Evolutionary conservation across 2,329 filamentous ascomycete species (phyloP), one percentile per base, ranked within the genome.

Genomic region (Botrytis aclada): DNA sequence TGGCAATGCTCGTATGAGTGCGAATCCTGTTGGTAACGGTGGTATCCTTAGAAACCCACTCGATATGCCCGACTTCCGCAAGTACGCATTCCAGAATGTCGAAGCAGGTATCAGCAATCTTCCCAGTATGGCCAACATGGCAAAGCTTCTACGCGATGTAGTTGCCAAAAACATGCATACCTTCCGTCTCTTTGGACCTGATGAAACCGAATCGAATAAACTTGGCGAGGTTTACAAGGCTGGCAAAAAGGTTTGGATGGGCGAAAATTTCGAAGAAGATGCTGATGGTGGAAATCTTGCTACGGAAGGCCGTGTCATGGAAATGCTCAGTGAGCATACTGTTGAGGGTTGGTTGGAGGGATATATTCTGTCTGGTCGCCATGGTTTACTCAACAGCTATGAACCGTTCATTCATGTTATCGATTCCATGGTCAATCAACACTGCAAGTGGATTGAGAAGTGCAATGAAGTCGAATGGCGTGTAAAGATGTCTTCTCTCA

Each of bases 391-490:
- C 74, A 60, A 94, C 86, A 92, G 89, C 80, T 95, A 95, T 83
- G 92, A 95, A 81, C 91, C 92, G 0, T 95, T 95, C 80, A 92
- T 94, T 74, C 92, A 94, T 79, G 89, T 95, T 78, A 93, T 95
- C 78, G 92, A 94, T 81, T 93, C 90, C 1, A 95, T 95, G 92
- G 92, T 95, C 74, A 94, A 93, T 81, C 92, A 93, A 83, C 92
- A 95, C 83, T 93, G 91, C 84, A 95, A 95, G 82, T 94, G 92
- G 92, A 87, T 94, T 69, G 92, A 95, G 81, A 95, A 94, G 83
- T 92, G 89, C 76, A 84, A 90, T n/a, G 92, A 94, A 79, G 90
- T 94, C 32, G 89, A 92, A 78, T 95, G 92, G 92, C 89, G 92
- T 69, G 88, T 85, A 77, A 90, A 90, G 81, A 84, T 94, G 18